Evolutionary conservation across 2,329 filamentous ascomycete genomes (phyloP).

Genomic region (Beauveria sp.): DNA sequence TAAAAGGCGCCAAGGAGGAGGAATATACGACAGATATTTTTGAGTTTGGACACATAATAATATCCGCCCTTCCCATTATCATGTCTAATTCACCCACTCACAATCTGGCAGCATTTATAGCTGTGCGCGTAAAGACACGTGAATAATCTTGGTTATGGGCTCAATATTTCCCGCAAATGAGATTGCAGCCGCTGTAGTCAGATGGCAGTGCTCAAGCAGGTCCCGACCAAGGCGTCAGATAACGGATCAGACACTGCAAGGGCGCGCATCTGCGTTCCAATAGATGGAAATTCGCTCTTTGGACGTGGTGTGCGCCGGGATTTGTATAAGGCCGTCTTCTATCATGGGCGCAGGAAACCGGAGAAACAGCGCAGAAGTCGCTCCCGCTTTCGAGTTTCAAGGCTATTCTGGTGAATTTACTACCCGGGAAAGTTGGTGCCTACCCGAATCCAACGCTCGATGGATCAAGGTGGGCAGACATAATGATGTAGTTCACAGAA

Average conservation of each 20-base stretch:
- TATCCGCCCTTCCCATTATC: background rate
- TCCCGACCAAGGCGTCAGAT: background rate
- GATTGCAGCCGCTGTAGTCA: conserved; percentile 16
- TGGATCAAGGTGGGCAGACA: background rate
- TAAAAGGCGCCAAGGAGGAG: background rate
- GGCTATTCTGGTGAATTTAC: too few relatives aligned
- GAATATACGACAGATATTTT: too few relatives aligned
- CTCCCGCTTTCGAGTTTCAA: too few relatives aligned
- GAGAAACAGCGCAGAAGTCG: too few relatives aligned
- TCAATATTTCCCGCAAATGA: conserved; percentile 18
- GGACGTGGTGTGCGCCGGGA: background rate
- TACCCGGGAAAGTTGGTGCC: too few relatives aligned
- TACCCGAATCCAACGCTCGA: background rate
- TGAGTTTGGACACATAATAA: background rate
- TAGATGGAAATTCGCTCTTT: too few relatives aligned
- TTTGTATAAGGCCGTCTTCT: background rate
- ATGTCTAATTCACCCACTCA: conserved; percentile 14
- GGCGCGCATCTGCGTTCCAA: too few relatives aligned
- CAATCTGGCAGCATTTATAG: conserved; percentile 30
- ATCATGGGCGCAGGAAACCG: too few relatives aligned
- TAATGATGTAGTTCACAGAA: background rate
- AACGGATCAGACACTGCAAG: too few relatives aligned
- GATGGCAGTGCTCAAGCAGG: conserved; percentile 15
- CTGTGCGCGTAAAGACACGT: conserved; percentile 19
- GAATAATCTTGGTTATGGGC: conserved; percentile 19